phyloP scores from a whole-genome alignment of 768 basidiomycete species.

The Tulasnella sp. region DNA sequence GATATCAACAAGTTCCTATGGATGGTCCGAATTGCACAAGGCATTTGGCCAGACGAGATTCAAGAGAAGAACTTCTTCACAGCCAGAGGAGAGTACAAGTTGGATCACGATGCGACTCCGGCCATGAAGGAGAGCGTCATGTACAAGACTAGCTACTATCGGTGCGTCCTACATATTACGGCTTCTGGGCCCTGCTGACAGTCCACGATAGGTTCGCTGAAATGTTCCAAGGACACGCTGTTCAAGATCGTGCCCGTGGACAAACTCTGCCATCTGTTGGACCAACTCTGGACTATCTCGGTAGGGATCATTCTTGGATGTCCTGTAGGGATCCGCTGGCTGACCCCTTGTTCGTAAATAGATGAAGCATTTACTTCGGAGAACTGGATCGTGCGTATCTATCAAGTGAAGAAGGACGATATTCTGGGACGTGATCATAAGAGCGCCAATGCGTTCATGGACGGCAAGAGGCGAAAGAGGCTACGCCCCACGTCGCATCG shows the following conservation, averaged over 20 bases:
- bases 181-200: not conserved
- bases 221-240: constrained; percentile 61
- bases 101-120: constrained; percentile 73
- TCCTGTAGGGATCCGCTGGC: constrained; percentile 5
- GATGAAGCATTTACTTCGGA: constrained; percentile 99
- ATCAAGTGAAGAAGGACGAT: constrained; percentile 91
- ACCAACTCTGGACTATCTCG: constrained; percentile 79
- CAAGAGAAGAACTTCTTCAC: constrained; percentile 94
- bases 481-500: constrained; percentile 39
- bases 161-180: constrained; percentile 34
- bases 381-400: constrained; percentile 99
- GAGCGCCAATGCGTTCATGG: constrained; percentile 70
- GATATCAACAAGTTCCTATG: constrained; percentile 99
- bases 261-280: constrained; percentile 67
- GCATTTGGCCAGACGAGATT: constrained; percentile 97
- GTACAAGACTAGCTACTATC: constrained; percentile 99
- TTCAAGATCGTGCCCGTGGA: constrained; percentile 78
- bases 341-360: constrained; percentile 23
- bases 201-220: constrained; percentile 56
- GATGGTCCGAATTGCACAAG: constrained; percentile 94
- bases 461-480: constrained; percentile 84
- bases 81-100: constrained; percentile 78
- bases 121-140: constrained; percentile 94
- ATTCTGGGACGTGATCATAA: constrained; percentile 80
- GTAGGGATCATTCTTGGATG: constrained; percentile 33